Percentiles rank a stretch among this genome's conserved stretches.
Evolutionary conservation across 2,329 filamentous ascomycete genomes (phyloP).

Genomic region (Elsinoe necatrix): DNA sequence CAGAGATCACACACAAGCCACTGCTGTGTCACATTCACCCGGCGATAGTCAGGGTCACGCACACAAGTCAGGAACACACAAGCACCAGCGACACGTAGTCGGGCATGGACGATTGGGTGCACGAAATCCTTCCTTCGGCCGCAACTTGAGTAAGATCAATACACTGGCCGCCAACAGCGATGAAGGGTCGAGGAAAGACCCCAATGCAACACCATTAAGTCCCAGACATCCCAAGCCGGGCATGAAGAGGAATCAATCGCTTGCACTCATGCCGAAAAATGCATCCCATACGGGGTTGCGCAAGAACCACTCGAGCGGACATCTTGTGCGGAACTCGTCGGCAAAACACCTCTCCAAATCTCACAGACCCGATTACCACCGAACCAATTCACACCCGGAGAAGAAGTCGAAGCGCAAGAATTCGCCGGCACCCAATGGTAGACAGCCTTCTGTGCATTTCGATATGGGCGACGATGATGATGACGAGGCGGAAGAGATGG

Average conservation of each 20-base stretch:
- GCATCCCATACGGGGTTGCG: constrained; percentile 28
- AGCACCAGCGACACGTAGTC: constrained; percentile 34
- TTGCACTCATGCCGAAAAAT: constrained; percentile 29
- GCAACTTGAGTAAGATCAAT: constrained; percentile 35
- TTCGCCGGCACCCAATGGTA: constrained; percentile 27
- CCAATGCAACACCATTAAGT: constrained; percentile 26
- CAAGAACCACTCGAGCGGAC: constrained; percentile 32
- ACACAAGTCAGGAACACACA: constrained; percentile 21
- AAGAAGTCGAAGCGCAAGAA: constrained; percentile 13
- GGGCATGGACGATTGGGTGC: constrained; percentile 29
- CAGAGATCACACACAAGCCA: constrained; percentile 23
- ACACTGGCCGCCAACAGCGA: constrained; percentile 20
- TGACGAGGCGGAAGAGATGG: constrained; percentile 19
- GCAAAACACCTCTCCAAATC: constrained; percentile 29
- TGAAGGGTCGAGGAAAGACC: constrained; percentile 17
- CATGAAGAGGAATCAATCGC: constrained; percentile 36
- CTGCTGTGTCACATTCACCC: constrained; percentile 20
- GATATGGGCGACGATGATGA: constrained; percentile 29
- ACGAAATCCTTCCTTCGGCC: constrained; percentile 34
- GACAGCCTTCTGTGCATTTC: constrained; percentile 35
- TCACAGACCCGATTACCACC: constrained; percentile 20
- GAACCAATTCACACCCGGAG: constrained; percentile 6
- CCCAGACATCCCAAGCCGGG: constrained; percentile 22
- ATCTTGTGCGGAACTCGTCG: constrained; percentile 31
- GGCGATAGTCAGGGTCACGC: constrained; percentile 7